These are phyloP conservation scores for Chaetomium sp. DNA, from an alignment of 2,329 filamentous ascomycete species.

Conservation along the genomic window DNA sequence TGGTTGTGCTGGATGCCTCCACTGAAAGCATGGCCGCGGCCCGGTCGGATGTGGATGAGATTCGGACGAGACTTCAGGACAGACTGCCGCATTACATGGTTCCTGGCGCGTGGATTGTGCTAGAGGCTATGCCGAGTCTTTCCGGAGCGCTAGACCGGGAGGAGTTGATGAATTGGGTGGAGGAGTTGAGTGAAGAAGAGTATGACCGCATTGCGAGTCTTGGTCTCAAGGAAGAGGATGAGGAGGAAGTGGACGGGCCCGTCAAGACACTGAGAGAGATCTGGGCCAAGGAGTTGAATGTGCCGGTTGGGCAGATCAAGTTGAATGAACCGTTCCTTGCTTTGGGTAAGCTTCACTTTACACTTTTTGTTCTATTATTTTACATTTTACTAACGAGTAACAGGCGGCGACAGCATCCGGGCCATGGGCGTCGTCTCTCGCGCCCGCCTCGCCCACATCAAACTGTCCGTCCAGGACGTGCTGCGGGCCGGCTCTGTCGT, in stretches of 20 bases:
- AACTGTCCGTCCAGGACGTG: slow-evolving; percentile 20
- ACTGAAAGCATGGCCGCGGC: slow-evolving; percentile 8
- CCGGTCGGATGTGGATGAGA: slow-evolving; percentile 12
- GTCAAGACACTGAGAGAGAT: slow-evolving; percentile 17
- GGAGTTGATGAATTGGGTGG: slow-evolving; percentile 16
- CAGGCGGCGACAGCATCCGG: slow-evolving; percentile 22
- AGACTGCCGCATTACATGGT: slow-evolving; percentile 22
- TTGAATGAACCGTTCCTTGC: slow-evolving; percentile 17
- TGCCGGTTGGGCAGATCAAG: slow-evolving; percentile 17
- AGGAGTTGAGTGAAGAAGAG: slow-evolving; percentile 10
- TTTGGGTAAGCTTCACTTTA: slow-evolving; percentile 14
- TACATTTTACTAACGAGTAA: neutral
- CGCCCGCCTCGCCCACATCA: slow-evolving; percentile 20
- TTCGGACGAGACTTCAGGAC: slow-evolving; percentile 14
- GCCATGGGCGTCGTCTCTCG: slow-evolving; percentile 24
- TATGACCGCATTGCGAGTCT: slow-evolving; percentile 18
- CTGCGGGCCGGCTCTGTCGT: slow-evolving; percentile 20
- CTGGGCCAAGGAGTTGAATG: slow-evolving; percentile 19
- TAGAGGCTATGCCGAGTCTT: slow-evolving; percentile 19
- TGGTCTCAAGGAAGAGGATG: slow-evolving; percentile 2
- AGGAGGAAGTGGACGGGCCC: slow-evolving; percentile 7
- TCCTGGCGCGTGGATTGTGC: slow-evolving; percentile 19
- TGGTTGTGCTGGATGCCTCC: slow-evolving; percentile 2
- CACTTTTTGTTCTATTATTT: neutral
- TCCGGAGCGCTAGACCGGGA: slow-evolving; percentile 20